Conservation (phyloP, 768 basidiomycete genomes). For the Hygrophorus russula region DNA sequence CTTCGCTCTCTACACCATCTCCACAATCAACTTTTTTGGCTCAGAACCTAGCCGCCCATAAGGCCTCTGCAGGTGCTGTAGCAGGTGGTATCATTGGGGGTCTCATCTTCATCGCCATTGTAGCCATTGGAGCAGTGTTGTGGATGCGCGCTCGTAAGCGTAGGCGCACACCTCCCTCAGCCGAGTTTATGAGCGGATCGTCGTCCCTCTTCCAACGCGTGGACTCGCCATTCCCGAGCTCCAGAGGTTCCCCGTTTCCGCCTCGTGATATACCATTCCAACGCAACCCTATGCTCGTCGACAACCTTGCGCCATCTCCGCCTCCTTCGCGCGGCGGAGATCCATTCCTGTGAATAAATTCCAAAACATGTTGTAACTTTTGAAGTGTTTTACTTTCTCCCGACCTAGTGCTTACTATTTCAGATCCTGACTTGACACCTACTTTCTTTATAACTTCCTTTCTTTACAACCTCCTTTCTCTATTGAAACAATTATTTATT, state of each 20-base stretch:
- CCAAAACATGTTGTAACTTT: no score
- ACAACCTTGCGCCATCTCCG: no score
- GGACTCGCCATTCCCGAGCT: neutral
- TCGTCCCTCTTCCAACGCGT: neutral
- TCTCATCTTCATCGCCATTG: constrained; percentile 23
- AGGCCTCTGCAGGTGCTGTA: constrained; percentile 31
- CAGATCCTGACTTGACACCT: no score
- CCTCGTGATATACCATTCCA: neutral
- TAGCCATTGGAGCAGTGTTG: constrained; percentile 24
- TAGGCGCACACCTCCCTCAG: constrained; percentile 40
- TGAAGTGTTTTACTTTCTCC: no score
- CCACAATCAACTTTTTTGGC: constrained; percentile 1
- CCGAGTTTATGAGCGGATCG: constrained; percentile 35
- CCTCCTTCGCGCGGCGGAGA: no score
- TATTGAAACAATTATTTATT: neutral
- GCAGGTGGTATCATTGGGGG: constrained; percentile 46
- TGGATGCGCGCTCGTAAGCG: constrained; percentile 30
- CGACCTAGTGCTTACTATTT: no score
- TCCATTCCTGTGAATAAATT: no score
- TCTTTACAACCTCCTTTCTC: no score
- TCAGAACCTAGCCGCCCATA: neutral
- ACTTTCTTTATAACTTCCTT: no score
- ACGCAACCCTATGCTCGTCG: no score
- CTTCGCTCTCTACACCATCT: neutral
- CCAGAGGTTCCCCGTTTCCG: neutral